Evolutionary conservation across 2,329 filamentous ascomycete species (phyloP).

Genomic region (Fusarium graminum): DNA sequence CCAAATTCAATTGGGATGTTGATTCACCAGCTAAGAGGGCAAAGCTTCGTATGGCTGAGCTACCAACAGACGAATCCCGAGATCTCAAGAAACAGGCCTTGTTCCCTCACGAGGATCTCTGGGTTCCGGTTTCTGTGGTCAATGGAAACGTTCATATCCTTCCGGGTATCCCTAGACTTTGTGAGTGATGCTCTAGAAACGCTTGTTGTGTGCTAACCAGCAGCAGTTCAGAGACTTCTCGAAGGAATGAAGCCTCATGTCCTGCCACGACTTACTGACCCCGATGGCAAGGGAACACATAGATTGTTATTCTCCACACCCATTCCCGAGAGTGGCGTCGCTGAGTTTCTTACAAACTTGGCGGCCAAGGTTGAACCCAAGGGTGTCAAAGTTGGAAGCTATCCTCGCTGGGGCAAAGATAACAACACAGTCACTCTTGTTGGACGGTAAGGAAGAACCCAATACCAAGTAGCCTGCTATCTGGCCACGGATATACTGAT

Average conservation of each 20-base stretch:
- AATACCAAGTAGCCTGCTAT: constrained; percentile 34
- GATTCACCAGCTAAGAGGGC: constrained; percentile 83
- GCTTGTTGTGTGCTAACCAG: constrained; percentile 21
- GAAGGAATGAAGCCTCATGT: constrained; percentile 80
- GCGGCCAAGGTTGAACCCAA: constrained; percentile 78
- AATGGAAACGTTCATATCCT: constrained; percentile 95
- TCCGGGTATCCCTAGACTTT: constrained; percentile 88
- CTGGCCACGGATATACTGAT: constrained; percentile 29
- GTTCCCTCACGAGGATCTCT: constrained; percentile 83
- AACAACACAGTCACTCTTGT: constrained; percentile 93
- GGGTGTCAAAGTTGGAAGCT: constrained; percentile 94
- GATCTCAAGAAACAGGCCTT: constrained; percentile 78
- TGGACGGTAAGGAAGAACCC: constrained; percentile 60
- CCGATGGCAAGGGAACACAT: constrained; percentile 82
- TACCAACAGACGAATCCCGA: constrained; percentile 79
- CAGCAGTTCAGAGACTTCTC: constrained; percentile 77
- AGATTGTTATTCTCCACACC: constrained; percentile 89
- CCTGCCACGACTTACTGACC: constrained; percentile 78
- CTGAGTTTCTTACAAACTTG: constrained; percentile 83
- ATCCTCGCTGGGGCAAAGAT: constrained; percentile 90
- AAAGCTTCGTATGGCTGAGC: constrained; percentile 89
- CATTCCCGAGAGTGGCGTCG: constrained; percentile 85
- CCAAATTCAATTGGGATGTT: constrained; percentile 85
- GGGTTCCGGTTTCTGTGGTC: constrained; percentile 90
- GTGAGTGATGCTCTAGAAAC: constrained; percentile 55